phyloP scores from a whole-genome alignment of 176 grass and related monocot species.

The Juncus inflexus region DNA sequence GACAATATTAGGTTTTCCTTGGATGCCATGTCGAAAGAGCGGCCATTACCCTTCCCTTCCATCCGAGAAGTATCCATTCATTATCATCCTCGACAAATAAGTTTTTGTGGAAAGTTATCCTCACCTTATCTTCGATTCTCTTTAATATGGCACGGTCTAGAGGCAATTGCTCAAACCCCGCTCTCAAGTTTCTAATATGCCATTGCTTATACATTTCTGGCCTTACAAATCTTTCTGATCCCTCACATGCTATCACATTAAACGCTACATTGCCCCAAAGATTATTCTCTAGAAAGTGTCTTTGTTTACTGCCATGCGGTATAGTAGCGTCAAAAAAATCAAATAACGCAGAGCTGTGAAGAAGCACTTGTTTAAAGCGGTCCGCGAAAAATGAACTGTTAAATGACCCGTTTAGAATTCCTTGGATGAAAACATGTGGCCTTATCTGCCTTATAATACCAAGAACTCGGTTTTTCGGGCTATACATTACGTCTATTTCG shows the following conservation, averaged over 20 bases:
- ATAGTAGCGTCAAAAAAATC: constrained; percentile 17
- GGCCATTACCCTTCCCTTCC: constrained; percentile 32
- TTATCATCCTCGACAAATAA: constrained; percentile 34
- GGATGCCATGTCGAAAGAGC: constrained; percentile 27
- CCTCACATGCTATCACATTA: constrained; percentile 19
- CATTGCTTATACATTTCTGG: too few relatives aligned
- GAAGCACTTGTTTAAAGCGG: neutral
- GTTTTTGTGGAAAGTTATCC: constrained; percentile 28
- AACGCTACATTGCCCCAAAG: constrained; percentile 27
- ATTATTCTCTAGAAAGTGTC: constrained; percentile 29
- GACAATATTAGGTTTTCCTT: neutral
- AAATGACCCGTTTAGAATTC: constrained; percentile 19
- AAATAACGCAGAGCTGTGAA: constrained; percentile 33
- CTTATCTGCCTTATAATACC: constrained; percentile 29
- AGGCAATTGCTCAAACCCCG: too few relatives aligned
- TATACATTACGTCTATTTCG: neutral
- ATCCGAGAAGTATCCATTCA: constrained; percentile 32
- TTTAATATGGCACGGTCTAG: too few relatives aligned
- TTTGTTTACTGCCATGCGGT: constrained; percentile 10
- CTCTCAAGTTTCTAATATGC: too few relatives aligned
- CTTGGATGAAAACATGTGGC: constrained; percentile 21
- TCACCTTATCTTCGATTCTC: neutral
- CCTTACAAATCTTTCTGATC: too few relatives aligned
- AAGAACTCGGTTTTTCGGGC: constrained; percentile 9
- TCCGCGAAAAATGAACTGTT: constrained; percentile 31